Evolutionary conservation across 2,329 filamentous ascomycete species (phyloP).

Genomic region (Cercospora sp.): DNA sequence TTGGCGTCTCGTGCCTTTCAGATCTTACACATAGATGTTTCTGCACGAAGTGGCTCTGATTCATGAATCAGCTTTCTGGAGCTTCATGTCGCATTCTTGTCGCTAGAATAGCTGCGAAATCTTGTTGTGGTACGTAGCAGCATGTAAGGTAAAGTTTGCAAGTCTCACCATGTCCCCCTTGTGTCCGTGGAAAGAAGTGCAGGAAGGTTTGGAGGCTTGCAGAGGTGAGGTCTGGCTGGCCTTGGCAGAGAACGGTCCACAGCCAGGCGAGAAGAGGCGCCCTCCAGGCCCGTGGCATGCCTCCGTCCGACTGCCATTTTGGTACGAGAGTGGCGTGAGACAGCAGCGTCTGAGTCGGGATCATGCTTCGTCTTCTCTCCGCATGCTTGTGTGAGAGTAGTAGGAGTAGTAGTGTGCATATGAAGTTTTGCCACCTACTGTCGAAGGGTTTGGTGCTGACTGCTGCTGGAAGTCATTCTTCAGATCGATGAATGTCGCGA

Average conservation of each 20-base stretch:
- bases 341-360: background rate
- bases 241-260: background rate
- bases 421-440: background rate
- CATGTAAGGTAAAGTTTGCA: background rate
- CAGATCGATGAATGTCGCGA: background rate
- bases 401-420: no score
- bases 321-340: background rate
- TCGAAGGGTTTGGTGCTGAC: background rate
- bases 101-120: background rate
- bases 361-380: background rate
- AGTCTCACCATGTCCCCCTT: background rate
- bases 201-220: constrained; percentile 6
- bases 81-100: background rate
- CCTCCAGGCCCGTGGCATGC: background rate
- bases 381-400: background rate
- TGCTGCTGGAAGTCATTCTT: background rate
- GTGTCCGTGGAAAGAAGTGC: background rate
- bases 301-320: constrained; percentile 5
- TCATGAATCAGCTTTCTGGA: background rate
- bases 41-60: no score
- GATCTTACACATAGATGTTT: no score
- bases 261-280: background rate
- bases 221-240: background rate
- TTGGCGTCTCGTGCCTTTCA: background rate
- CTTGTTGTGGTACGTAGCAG: background rate